Evolutionary conservation across 345 rosid genomes (phyloP), one percentile per base, ranked within the genome.

Genomic region (Barbarea vulgaris): DNA sequence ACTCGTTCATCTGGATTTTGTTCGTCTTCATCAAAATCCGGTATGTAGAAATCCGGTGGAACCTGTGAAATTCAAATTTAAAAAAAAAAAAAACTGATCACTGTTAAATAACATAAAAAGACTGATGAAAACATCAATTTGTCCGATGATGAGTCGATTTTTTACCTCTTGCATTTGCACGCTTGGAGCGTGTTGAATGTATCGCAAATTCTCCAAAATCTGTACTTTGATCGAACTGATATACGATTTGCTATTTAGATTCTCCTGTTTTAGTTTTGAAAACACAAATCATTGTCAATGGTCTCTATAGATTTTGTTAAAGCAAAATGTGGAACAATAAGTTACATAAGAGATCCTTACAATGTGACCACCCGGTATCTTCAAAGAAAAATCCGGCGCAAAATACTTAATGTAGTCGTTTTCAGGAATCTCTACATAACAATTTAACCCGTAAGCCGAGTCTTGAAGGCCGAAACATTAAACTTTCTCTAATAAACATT

Each of bases 101-200:
- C n/a, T n/a, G n/a, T n/a, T n/a, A n/a, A n/a, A n/a, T n/a, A n/a
- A n/a, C n/a, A n/a, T n/a, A n/a, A n/a, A n/a, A n/a, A n/a, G n/a
- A n/a, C n/a, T n/a, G n/a, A n/a, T n/a, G n/a, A n/a, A n/a, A n/a
- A n/a, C n/a, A n/a, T n/a, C n/a, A n/a, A n/a, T n/a, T n/a, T n/a
- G n/a, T n/a, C n/a, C n/a, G n/a, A n/a, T n/a, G n/a, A n/a, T n/a
- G 31, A 39, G 13, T 25, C 1, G 2, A 18, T 62, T 85, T 79
- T 86, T 76, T 72, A 89, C 99, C 99, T 95, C 99, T 59, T 95
- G 99, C 96, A 95, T 84, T 74, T 95, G 97, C 51, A 90, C 97
- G 72, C 96, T 82, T 0, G 99, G 98, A 53, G 99, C 98, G 69
- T 95, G 99, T 59, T 92, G 99, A 67, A 95, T 92, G 83, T 78